A percentile compares a stretch with the other conserved stretches of the same genome.
These are phyloP conservation scores for Penicillium expansum DNA, from an alignment of 2,329 filamentous ascomycete genomes.

Conservation along the genomic window DNA sequence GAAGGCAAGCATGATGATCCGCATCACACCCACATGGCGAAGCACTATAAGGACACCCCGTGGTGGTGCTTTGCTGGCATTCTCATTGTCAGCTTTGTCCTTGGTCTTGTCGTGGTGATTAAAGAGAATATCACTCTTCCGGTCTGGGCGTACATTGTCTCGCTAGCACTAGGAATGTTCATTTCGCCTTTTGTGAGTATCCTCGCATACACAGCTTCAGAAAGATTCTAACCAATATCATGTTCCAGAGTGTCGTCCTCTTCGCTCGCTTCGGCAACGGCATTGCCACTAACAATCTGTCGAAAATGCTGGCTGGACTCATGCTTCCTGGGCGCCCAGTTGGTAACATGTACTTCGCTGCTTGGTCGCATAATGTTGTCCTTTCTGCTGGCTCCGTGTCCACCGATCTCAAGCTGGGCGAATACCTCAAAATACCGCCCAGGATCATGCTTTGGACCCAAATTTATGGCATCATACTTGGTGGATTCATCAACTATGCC, in stretches of 20 bases:
- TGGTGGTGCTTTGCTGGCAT: constrained; percentile 37
- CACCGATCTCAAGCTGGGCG: constrained; percentile 57
- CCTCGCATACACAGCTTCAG: not conserved
- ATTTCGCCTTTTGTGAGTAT: constrained; percentile 24
- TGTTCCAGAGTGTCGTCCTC: constrained; percentile 49
- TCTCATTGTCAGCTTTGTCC: constrained; percentile 29
- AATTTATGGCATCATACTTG: constrained; percentile 55
- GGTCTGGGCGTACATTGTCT: constrained; percentile 35
- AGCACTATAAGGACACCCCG: constrained; percentile 51
- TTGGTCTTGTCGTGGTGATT: constrained; percentile 27
- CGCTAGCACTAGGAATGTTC: constrained; percentile 28
- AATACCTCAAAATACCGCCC: constrained; percentile 58
- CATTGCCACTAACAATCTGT: constrained; percentile 58
- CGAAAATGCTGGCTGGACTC: constrained; percentile 56
- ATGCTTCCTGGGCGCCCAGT: constrained; percentile 52
- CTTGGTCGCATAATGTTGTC: constrained; percentile 59
- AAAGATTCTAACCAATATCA: constrained; percentile 1
- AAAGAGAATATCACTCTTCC: constrained; percentile 34
- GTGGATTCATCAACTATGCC: constrained; percentile 54
- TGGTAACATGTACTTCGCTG: constrained; percentile 59
- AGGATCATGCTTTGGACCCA: constrained; percentile 57
- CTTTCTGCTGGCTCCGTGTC: constrained; percentile 51
- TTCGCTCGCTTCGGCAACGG: constrained; percentile 56
- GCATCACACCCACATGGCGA: constrained; percentile 54
- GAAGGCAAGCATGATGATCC: constrained; percentile 48